Base-by-base conservation (phyloP, 73 alveolate genomes). In the Paramecium biaurelia region DNA sequence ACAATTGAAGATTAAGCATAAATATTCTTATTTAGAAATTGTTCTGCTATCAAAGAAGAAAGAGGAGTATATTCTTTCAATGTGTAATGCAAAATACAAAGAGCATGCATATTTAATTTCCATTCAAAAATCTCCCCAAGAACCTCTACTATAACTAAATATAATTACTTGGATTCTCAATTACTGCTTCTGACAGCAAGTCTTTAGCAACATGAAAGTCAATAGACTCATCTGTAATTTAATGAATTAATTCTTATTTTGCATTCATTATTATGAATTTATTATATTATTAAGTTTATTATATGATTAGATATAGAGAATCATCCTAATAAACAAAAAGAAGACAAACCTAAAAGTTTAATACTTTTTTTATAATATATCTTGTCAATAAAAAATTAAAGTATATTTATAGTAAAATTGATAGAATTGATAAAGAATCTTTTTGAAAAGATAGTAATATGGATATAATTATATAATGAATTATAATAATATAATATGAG, bases 141-240 rank as follows among this genome's bases (percentile, higher is more conserved):
- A 63, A 63, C 84, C 45, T 63, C 84, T 63, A 9, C 20, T 12
- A 63, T 30, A 4, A 20, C 41, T 12, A 14, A 63, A 3, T 24
- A 63, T 53, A 23, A 63, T 63, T 32, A 63, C 84, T 63, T 63
- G 84, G 84, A 63, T 63, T 63, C 45, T 63, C 84, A 26, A 63
- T 63, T 9, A 63, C 84, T 63, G 84, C 84, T 30, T 63, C 84
- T 2, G 26, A 30, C 1, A 63, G 12, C 23, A 63, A 11, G 28
- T 63, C 84, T 26, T 63, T 63, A 23, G 84, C 84, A 30, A 63
- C 84, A 2, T 63, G 14, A 26, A 63, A 1, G 14, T 63, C 45
- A 12, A 26, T 32, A 2, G 41, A 63, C 12, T 63, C 84, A 63
- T 63, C 84, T 0, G 84, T 30, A 32, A 63, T 63, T 63, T 63